These are phyloP conservation scores for Hondaea fermentalgiana DNA, from an alignment of 108 stramenopile genomes.

Conservation along the genomic window DNA sequence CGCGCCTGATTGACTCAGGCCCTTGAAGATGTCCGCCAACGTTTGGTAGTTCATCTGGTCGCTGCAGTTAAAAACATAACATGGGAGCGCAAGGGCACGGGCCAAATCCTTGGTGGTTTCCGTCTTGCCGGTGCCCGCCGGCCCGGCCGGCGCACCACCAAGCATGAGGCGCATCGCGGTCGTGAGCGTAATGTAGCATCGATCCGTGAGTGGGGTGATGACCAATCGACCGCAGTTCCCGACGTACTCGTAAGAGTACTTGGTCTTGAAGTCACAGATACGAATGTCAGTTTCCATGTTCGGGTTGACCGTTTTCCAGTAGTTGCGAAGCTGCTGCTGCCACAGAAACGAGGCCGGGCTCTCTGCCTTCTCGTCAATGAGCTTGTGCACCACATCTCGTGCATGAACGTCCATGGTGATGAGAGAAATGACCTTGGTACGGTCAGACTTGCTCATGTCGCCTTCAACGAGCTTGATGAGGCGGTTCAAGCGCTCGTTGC, in stretches of 20 bases:
- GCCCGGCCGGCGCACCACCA: conserved; percentile 84
- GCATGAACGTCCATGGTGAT: conserved; percentile 85
- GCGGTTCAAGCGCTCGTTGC: conserved; percentile 58
- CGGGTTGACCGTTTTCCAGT: conserved; percentile 58
- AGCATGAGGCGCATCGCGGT: conserved; percentile 80
- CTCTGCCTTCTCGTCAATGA: conserved; percentile 70
- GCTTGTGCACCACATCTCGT: conserved; percentile 73
- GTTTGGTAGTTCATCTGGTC: conserved; percentile 89
- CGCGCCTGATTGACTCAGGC: conserved; percentile 74
- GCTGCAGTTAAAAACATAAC: conserved; percentile 83
- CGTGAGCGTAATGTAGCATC: conserved; percentile 82
- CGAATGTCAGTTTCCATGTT: conserved; percentile 69
- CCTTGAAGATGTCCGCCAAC: conserved; percentile 80
- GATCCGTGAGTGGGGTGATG: conserved; percentile 78
- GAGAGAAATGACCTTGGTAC: conserved; percentile 76
- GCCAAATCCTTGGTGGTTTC: conserved; percentile 80
- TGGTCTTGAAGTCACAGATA: conserved; percentile 74
- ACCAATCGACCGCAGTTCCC: conserved; percentile 78
- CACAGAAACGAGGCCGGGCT: conserved; percentile 70
- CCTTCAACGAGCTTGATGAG: conserved; percentile 73
- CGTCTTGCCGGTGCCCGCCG: conserved; percentile 80
- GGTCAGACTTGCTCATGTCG: conserved; percentile 56
- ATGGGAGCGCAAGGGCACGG: conserved; percentile 74
- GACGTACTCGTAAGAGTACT: conserved; percentile 86
- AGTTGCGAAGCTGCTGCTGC: conserved; percentile 79